Conservation (phyloP, 2,329 filamentous ascomycete species). For the Rhinocladiella mackenziei region DNA sequence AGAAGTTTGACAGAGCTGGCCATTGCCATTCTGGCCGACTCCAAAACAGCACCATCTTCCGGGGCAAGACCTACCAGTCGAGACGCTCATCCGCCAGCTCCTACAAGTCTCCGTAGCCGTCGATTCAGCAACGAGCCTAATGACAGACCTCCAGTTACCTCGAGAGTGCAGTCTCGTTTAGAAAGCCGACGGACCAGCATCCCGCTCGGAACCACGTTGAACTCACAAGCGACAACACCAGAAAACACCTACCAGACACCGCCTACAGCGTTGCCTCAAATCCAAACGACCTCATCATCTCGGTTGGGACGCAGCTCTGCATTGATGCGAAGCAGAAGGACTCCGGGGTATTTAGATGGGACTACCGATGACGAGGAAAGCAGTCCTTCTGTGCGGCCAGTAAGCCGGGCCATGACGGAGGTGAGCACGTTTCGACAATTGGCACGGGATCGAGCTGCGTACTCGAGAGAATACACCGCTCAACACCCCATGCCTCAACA, state of each 20-base stretch:
- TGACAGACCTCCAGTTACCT: slow-evolving; percentile 29
- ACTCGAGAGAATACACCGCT: slow-evolving; percentile 33
- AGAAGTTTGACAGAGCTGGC: slow-evolving; percentile 89
- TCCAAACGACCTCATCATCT: slow-evolving; percentile 33
- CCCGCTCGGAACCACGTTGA: slow-evolving; percentile 14
- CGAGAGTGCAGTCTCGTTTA: slow-evolving; percentile 35
- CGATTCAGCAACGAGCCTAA: slow-evolving; percentile 40
- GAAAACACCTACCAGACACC: slow-evolving; percentile 23
- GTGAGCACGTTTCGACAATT: slow-evolving; percentile 34
- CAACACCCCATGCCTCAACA: slow-evolving; percentile 32
- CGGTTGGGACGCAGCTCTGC: slow-evolving; percentile 42
- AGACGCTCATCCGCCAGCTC: slow-evolving; percentile 31
- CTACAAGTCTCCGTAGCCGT: slow-evolving; percentile 35
- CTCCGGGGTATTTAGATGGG: slow-evolving; percentile 30
- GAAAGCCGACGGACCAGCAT: slow-evolving; percentile 37
- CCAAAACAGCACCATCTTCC: slow-evolving; percentile 14
- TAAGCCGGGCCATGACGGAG: slow-evolving; percentile 44
- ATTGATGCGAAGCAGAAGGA: slow-evolving; percentile 37
- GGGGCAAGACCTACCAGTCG: slow-evolving; percentile 32
- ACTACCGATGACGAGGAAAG: slow-evolving; percentile 37
- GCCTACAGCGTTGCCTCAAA: slow-evolving; percentile 32
- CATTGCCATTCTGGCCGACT: slow-evolving; percentile 69
- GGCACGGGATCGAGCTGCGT: slow-evolving; percentile 34
- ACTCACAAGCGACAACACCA: slow-evolving; percentile 8
- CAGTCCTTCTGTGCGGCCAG: slow-evolving; percentile 36